Evolutionary conservation across 495 filamentous ascomycete genomes (phyloP), one percentile per base, ranked within the genome.

Genomic region (Cercophora sp.): DNA sequence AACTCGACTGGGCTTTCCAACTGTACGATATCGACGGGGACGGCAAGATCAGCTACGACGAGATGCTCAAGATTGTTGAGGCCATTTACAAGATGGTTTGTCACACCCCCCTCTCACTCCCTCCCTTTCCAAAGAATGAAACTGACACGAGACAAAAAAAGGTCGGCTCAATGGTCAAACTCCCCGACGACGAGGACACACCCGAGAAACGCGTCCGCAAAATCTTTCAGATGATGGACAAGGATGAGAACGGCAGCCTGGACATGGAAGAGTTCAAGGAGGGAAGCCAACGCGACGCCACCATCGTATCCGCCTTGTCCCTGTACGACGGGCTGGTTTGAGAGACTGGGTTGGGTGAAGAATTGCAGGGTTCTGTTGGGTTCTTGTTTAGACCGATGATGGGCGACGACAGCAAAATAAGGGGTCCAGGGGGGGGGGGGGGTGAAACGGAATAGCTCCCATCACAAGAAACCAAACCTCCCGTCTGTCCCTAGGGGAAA

Each of bases 221-320:
- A 77, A 98, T 98, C 69, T 98, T 98, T 76, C 83, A 87, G 60
- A 96, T 97, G 93, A 98, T 98, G 93, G 93, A 98, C 75, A 98
- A 98, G 76, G 93, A 98, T 66, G 91, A 98, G 76, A 96, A 97
- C 63, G 86, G 91, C 52, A 89, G 85, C 65, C 73, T 96, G 46
- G 86, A 93, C 70, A 88, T 96, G 79, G 84, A 91, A 44, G 93
- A 98, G 69, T 98, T 98, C 79, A 97, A 96, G 71, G 93, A 97
- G 71, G 93, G 94, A 62, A 95, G 89, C 72, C 94, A 96, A 77
- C 88, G 91, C 32, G 93, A 98, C 69, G 92, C 96, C 71, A 98
- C 94, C n/a, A 98, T 98, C 66, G 93, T 98, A 32, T 96, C 89
- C 40, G 93, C 94, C 10, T 76, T 98, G 59, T 96, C 91, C 45